Evolutionary conservation across 495 filamentous ascomycete species (phyloP).

Genomic region (Aspergillus conjunctus): DNA sequence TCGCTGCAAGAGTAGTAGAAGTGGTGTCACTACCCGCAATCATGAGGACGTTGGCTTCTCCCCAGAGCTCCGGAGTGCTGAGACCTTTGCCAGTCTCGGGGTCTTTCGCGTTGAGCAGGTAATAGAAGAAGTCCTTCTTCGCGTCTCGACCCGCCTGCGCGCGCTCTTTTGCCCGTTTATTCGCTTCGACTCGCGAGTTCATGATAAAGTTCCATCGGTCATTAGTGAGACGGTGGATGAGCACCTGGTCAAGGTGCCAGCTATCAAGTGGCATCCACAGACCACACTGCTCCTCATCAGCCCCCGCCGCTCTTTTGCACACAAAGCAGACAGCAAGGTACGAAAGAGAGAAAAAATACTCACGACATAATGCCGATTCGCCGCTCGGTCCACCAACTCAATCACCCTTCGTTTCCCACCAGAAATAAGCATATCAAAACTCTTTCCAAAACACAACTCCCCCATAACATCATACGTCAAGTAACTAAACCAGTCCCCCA

Average conservation of each 20-base stretch:
- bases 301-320: no score
- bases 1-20: slow-evolving; percentile 57
- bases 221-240: slow-evolving; percentile 58
- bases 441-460: slow-evolving; percentile 56
- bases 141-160: slow-evolving; percentile 52
- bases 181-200: slow-evolving; percentile 59
- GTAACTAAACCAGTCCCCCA: slow-evolving; percentile 55
- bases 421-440: slow-evolving; percentile 59
- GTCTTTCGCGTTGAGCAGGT: slow-evolving; percentile 59
- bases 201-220: slow-evolving; percentile 64
- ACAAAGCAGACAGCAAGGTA: no score
- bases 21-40: slow-evolving; percentile 62
- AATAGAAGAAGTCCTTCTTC: slow-evolving; percentile 66
- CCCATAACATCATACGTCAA: slow-evolving; percentile 57
- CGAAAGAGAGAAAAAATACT: slow-evolving; percentile 21
- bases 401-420: slow-evolving; percentile 46
- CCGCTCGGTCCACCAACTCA: slow-evolving; percentile 52
- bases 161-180: slow-evolving; percentile 54
- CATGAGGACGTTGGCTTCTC: slow-evolving; percentile 67
- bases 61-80: slow-evolving; percentile 66
- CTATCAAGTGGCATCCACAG: slow-evolving; percentile 58
- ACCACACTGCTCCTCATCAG: slow-evolving; percentile 47
- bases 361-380: slow-evolving; percentile 56
- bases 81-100: slow-evolving; percentile 65
- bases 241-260: slow-evolving; percentile 58